Conservation (phyloP, 805 yeast genomes). For the Kuraishia borneana region DNA sequence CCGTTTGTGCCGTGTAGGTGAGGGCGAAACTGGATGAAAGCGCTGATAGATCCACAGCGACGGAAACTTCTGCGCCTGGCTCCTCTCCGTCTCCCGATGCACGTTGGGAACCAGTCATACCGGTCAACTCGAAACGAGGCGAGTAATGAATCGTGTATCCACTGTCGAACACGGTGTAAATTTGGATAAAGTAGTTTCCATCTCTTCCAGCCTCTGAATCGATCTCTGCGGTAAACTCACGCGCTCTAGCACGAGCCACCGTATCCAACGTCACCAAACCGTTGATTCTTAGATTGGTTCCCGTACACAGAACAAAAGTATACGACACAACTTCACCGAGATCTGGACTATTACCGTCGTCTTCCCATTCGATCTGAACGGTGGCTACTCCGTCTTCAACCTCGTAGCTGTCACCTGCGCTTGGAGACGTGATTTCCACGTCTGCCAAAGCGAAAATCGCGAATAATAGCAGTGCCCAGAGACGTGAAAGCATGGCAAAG, state of each 20-base stretch:
- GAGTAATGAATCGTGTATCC: constrained; percentile 57
- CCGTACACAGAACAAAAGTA: constrained; percentile 57
- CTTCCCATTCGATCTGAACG: constrained; percentile 43
- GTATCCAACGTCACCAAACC: constrained; percentile 22
- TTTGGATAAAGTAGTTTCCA: constrained; percentile 70
- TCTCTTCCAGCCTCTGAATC: constrained; percentile 34
- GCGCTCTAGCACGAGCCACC: constrained; percentile 18
- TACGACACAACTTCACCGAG: constrained; percentile 30
- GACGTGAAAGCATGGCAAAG: not conserved
- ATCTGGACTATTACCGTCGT: constrained; percentile 37
- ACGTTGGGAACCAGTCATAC: constrained; percentile 58
- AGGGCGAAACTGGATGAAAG: constrained; percentile 46
- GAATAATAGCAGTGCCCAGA: constrained; percentile 1
- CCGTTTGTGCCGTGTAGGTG: constrained; percentile 73
- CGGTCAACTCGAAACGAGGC: constrained; percentile 49
- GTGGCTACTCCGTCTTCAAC: constrained; percentile 25
- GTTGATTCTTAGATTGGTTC: constrained; percentile 38
- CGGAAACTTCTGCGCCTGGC: constrained; percentile 26
- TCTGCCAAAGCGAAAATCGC: constrained; percentile 28
- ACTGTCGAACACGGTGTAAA: constrained; percentile 30
- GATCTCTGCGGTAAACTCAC: constrained; percentile 30
- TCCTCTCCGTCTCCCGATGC: constrained; percentile 37
- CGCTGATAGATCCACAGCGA: constrained; percentile 26
- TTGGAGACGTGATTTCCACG: constrained; percentile 32
- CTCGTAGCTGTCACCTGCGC: constrained; percentile 23